Percentiles rank a stretch among this genome's conserved stretches.
phyloP scores from a whole-genome alignment of 108 stramenopile species.

The Nannochloropsis salina region DNA sequence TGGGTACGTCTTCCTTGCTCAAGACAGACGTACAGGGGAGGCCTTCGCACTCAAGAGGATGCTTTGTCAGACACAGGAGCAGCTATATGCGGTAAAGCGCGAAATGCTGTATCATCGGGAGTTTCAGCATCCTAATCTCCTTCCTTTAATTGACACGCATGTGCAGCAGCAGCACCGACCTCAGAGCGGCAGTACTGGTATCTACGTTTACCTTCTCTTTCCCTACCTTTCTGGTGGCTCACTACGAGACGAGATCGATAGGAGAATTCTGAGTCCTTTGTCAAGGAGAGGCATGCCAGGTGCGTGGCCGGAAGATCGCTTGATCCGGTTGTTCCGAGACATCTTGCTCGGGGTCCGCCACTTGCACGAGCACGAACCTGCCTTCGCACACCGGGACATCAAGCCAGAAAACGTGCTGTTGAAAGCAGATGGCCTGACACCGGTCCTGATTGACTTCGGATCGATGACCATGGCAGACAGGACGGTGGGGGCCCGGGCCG shows the following conservation, averaged over 20 bases:
- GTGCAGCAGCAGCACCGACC: constrained; percentile 27
- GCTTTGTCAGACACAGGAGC: constrained; percentile 31
- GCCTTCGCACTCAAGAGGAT: constrained; percentile 49
- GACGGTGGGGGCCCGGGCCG: constrained; percentile 28
- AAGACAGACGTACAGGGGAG: constrained; percentile 29
- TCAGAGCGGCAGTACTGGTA: constrained; percentile 33
- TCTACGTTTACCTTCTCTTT: constrained; percentile 37
- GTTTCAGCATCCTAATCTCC: constrained; percentile 41
- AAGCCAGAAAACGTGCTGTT: constrained; percentile 65
- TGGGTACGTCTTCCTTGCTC: constrained; percentile 39
- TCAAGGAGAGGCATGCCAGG: constrained; percentile 25
- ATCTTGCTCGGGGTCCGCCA: constrained; percentile 37
- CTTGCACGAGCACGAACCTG: constrained; percentile 38
- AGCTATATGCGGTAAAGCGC: constrained; percentile 34
- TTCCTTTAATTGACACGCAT: constrained; percentile 41
- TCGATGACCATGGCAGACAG: constrained; percentile 34
- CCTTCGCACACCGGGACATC: constrained; percentile 53
- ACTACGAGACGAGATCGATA: constrained; percentile 34
- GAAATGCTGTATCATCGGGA: constrained; percentile 41
- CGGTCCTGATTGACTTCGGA: constrained; percentile 48
- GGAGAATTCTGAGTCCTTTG: constrained; percentile 27
- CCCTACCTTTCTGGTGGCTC: constrained; percentile 39
- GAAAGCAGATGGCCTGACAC: constrained; percentile 32
- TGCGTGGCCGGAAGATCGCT: constrained; percentile 4
- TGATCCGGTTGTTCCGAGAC: constrained; percentile 34